phyloP scores from a whole-genome alignment of 805 yeast species.

The Lachancea nothofagi region DNA sequence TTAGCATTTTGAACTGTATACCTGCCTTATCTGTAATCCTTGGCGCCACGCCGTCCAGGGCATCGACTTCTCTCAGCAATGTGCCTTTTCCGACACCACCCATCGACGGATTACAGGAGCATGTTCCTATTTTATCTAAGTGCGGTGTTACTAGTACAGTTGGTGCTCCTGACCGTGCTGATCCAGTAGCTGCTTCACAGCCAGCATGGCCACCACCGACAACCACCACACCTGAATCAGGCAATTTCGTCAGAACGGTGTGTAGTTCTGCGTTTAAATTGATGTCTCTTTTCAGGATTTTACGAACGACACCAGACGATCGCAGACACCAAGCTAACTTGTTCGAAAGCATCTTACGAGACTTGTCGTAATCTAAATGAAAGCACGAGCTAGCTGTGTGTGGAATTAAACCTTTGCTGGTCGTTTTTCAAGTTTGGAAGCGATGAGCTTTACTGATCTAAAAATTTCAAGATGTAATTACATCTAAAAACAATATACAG shows the following conservation, averaged over 20 bases:
- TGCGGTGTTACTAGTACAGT: conserved; percentile 65
- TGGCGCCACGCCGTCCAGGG: conserved; percentile 88
- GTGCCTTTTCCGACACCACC: conserved; percentile 99
- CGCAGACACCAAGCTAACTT: neutral
- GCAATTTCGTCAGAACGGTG: conserved; percentile 3
- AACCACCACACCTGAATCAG: conserved; percentile 51
- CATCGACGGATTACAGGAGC: conserved; percentile 95
- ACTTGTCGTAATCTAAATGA: no score
- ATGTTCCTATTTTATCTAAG: conserved; percentile 74
- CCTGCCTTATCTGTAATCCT: conserved; percentile 89
- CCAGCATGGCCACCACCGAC: conserved; percentile 99
- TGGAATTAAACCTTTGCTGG: no score
- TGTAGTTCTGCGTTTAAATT: conserved; percentile 5
- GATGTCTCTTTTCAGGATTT: neutral
- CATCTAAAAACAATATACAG: no score
- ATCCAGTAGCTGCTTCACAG: conserved; percentile 91
- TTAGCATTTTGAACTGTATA: conserved; percentile 80
- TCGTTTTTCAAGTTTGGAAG: no score
- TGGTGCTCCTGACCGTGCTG: conserved; percentile 74
- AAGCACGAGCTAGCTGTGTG: no score
- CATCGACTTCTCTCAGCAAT: conserved; percentile 85
- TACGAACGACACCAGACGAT: neutral
- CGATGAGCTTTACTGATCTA: no score
- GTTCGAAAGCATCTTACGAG: neutral
- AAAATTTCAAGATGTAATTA: no score